These are phyloP conservation scores for Leccinum uliginosum DNA, from an alignment of 768 basidiomycete genomes.

Conservation along the genomic window DNA sequence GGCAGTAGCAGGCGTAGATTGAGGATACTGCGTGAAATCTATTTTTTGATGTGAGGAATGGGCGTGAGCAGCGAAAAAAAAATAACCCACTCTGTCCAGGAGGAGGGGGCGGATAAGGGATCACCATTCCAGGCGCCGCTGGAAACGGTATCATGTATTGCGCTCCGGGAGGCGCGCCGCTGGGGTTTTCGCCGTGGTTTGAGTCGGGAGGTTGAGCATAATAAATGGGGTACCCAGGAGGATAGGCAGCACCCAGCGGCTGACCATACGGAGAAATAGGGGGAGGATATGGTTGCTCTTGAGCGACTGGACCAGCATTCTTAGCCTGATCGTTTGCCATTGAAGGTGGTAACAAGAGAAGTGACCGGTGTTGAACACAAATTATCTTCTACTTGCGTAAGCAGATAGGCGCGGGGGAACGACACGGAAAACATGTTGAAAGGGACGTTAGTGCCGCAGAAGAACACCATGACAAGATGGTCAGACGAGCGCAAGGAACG, in stretches of 20 bases:
- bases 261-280: slow-evolving; percentile 27
- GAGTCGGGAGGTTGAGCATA: slow-evolving; percentile 29
- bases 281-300: slow-evolving; percentile 30
- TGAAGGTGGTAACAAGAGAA: slow-evolving; percentile 20
- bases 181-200: slow-evolving; percentile 32
- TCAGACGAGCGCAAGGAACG: neutral
- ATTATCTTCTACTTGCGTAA: slow-evolving; percentile 30
- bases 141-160: slow-evolving; percentile 38
- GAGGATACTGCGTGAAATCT: slow-evolving; percentile 31
- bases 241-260: slow-evolving; percentile 26
- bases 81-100: slow-evolving; percentile 32
- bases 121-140: slow-evolving; percentile 40
- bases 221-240: slow-evolving; percentile 31
- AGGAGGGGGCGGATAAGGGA: slow-evolving; percentile 38
- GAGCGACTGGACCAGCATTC: slow-evolving; percentile 33
- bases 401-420: slow-evolving; percentile 26
- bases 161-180: slow-evolving; percentile 23
- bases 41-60: slow-evolving; percentile 14
- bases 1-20: slow-evolving; percentile 19
- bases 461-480: slow-evolving; percentile 3
- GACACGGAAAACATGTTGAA: slow-evolving; percentile 17
- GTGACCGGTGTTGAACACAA: slow-evolving; percentile 22
- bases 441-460: slow-evolving; percentile 6
- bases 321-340: slow-evolving; percentile 32
- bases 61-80: slow-evolving; percentile 1